These are phyloP conservation scores for Stipa capillata DNA, from an alignment of 176 grass and related monocot genomes.

Conservation along the genomic window DNA sequence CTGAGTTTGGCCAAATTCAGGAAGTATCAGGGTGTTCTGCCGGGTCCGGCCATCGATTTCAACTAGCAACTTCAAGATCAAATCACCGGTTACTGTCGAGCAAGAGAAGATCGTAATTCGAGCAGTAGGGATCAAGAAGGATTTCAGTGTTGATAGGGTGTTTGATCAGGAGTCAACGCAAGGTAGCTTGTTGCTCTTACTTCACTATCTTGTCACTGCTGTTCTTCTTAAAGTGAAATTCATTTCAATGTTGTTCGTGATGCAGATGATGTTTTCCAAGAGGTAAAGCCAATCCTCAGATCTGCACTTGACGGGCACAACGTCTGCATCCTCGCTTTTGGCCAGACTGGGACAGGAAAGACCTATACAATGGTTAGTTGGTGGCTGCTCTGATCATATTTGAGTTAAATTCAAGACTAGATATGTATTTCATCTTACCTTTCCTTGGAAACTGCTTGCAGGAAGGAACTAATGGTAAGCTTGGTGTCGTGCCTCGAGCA, in stretches of 20 bases:
- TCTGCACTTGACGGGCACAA: conserved; percentile 84
- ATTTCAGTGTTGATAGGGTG: conserved; percentile 62
- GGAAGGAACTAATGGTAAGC: conserved; percentile 72
- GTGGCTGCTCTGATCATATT: neutral
- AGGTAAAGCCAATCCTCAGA: conserved; percentile 70
- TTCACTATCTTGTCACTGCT: neutral
- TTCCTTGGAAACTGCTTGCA: conserved; percentile 24
- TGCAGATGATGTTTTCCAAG: conserved; percentile 62
- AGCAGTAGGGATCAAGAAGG: conserved; percentile 58
- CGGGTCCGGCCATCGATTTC: conserved; percentile 39
- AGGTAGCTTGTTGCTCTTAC: conserved; percentile 34
- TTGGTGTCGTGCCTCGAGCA: conserved; percentile 58
- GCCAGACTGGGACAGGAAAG: conserved; percentile 79
- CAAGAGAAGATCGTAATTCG: conserved; percentile 57
- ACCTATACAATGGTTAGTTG: conserved; percentile 80
- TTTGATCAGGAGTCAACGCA: conserved; percentile 71
- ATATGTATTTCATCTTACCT: neutral
- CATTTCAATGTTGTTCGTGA: conserved; percentile 1
- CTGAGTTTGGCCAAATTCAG: conserved; percentile 43
- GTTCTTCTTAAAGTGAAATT: neutral
- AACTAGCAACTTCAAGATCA: conserved; percentile 19
- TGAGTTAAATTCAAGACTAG: neutral
- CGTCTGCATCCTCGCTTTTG: conserved; percentile 70
- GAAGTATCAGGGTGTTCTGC: conserved; percentile 93
- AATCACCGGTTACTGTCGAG: conserved; percentile 31